Conservation (phyloP, 441 rosid species). For the Theobroma grandiflorum region DNA sequence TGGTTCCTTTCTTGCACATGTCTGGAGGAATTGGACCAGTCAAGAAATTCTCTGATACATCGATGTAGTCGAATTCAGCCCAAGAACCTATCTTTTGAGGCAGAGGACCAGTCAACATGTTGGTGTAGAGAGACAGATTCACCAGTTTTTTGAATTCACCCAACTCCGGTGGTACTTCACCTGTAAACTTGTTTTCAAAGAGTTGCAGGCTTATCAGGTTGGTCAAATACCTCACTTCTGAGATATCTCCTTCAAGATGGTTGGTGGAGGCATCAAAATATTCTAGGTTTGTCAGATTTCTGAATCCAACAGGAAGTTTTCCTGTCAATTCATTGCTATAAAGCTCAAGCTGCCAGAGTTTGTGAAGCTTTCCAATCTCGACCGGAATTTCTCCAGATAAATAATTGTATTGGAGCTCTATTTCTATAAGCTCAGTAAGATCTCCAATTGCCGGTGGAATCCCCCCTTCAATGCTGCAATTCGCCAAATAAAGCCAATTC, state of each 20-base stretch:
- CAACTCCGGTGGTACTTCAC: constrained; percentile 78
- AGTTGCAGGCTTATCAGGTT: constrained; percentile 77
- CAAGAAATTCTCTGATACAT: constrained; percentile 77
- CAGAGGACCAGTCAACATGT: constrained; percentile 72
- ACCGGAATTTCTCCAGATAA: constrained; percentile 70
- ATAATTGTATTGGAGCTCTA: constrained; percentile 64
- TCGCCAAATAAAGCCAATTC: constrained; percentile 67
- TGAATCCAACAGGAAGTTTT: constrained; percentile 69
- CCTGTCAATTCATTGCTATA: constrained; percentile 68
- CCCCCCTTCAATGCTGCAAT: constrained; percentile 64
- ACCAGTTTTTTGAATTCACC: constrained; percentile 72
- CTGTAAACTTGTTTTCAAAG: constrained; percentile 62
- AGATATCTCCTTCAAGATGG: constrained; percentile 64
- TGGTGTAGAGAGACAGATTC: constrained; percentile 73
- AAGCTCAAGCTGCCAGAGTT: constrained; percentile 79
- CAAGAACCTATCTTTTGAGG: constrained; percentile 82
- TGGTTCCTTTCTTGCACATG: constrained; percentile 84
- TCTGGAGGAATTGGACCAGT: constrained; percentile 85
- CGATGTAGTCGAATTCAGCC: constrained; percentile 75
- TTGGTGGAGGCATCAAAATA: constrained; percentile 72
- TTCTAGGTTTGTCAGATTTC: constrained; percentile 68
- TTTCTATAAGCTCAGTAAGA: constrained; percentile 59
- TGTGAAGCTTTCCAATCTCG: constrained; percentile 62
- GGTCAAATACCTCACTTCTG: constrained; percentile 61
- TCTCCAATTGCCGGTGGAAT: constrained; percentile 72